phyloP scores from a whole-genome alignment of 2,329 filamentous ascomycete genomes.

The Fusarium sp. region DNA sequence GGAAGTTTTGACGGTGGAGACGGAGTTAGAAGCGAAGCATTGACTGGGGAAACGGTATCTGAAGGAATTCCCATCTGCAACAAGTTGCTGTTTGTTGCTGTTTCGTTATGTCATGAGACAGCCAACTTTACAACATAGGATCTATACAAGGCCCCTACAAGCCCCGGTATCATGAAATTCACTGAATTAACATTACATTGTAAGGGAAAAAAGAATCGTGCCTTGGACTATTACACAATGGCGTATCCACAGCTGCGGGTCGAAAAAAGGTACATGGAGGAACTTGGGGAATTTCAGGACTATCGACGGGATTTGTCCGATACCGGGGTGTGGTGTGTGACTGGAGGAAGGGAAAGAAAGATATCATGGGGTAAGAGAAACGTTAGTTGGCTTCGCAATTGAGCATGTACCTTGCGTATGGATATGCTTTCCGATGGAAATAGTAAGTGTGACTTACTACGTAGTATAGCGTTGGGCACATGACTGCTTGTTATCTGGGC shows the following conservation, averaged over 20 bases:
- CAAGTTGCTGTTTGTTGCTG: not conserved
- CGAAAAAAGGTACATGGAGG: slow-evolving; percentile 12
- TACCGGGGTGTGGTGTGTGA: slow-evolving; percentile 21
- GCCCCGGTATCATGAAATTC: slow-evolving; percentile 31
- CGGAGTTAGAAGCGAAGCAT: slow-evolving; percentile 13
- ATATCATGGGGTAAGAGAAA: slow-evolving; percentile 31
- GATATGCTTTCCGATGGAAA: not conserved
- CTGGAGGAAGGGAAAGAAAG: slow-evolving; percentile 3
- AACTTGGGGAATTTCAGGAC: slow-evolving; percentile 12
- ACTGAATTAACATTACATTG: not conserved
- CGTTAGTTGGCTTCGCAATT: slow-evolving; percentile 19
- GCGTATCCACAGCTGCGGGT: slow-evolving; percentile 35
- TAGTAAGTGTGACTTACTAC: too few relatives aligned
- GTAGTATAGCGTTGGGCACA: not conserved
- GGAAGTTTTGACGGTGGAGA: slow-evolving; percentile 32
- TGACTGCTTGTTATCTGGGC: not conserved
- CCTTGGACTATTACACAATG: slow-evolving; percentile 36
- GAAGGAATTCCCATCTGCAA: not conserved
- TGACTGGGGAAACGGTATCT: not conserved
- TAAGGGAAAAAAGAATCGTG: not conserved
- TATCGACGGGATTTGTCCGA: slow-evolving; percentile 30
- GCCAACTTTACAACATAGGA: slow-evolving; percentile 24
- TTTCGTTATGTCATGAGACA: slow-evolving; percentile 31
- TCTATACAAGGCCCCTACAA: slow-evolving; percentile 23
- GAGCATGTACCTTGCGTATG: slow-evolving; percentile 8